These are phyloP conservation scores for Solanum hybrid DNA, from an alignment of 305 asterid species.

Conservation along the genomic window DNA sequence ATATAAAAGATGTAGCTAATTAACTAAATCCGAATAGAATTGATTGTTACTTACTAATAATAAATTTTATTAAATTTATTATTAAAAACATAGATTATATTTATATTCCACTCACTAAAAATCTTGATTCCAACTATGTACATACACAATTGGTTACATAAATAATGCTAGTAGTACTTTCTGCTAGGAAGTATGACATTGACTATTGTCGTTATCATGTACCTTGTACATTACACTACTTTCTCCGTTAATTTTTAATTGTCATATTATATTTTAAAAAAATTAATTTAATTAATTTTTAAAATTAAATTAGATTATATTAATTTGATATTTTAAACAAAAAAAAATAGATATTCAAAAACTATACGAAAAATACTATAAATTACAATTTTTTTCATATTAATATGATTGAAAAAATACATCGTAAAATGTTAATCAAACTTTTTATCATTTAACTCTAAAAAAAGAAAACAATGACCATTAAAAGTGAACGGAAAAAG, in stretches of 20 bases:
- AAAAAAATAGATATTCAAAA: too few species aligned
- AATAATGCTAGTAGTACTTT: not conserved
- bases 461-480: too few species aligned
- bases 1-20: not conserved
- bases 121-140: not conserved
- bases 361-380: too few species aligned
- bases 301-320: too few species aligned
- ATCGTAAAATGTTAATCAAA: too few species aligned
- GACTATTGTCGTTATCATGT: not conserved
- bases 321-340: too few species aligned
- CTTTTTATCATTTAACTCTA: not conserved
- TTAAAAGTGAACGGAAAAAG: too few species aligned
- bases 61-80: too few species aligned
- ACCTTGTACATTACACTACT: not conserved
- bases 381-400: not conserved
- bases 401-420: too few species aligned
- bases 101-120: not conserved
- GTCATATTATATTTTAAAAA: too few species aligned
- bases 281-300: too few species aligned
- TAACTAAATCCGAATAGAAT: not conserved
- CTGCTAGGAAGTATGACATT: not conserved
- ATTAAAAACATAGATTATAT: not conserved
- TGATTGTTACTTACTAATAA: not conserved
- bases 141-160: not conserved
- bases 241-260: not conserved